These are phyloP conservation scores for Smittium culicis DNA, from an alignment of 371 early-diverging fungal genomes.

Conservation along the genomic window DNA sequence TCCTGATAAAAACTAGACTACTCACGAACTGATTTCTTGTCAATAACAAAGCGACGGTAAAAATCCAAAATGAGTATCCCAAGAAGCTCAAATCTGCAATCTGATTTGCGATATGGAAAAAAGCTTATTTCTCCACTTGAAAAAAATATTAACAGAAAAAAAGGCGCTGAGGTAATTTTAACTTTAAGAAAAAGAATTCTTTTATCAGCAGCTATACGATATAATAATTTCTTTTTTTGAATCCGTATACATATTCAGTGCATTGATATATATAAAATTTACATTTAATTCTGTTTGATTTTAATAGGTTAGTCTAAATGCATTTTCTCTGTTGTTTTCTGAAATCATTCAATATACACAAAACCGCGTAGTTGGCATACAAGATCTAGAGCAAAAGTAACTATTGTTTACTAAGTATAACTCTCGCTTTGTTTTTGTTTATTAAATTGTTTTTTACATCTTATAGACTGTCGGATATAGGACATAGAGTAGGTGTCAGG, in stretches of 20 bases:
- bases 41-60: too few species aligned
- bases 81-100: neutral
- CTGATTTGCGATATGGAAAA: neutral
- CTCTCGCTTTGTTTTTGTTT: neutral
- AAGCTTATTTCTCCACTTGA: neutral
- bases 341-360: conserved; percentile 93
- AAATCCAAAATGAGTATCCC: neutral
- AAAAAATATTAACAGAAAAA: conserved; percentile 8
- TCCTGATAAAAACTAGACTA: too few species aligned
- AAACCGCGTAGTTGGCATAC: conserved; percentile 81
- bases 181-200: too few species aligned
- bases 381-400: conserved; percentile 80
- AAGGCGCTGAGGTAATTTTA: conserved; percentile 10
- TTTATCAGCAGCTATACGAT: too few species aligned
- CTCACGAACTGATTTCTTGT: too few species aligned
- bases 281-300: too few species aligned
- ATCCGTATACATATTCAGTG: too few species aligned
- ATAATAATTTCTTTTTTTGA: too few species aligned
- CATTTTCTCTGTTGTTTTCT: conserved; percentile 81
- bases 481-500: conserved; percentile 83
- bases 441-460: neutral
- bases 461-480: conserved; percentile 58
- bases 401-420: neutral
- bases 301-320: too few species aligned
- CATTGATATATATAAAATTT: too few species aligned